phyloP scores from a whole-genome alignment of 2,329 filamentous ascomycete genomes.

The Chlorencoelia australis region DNA sequence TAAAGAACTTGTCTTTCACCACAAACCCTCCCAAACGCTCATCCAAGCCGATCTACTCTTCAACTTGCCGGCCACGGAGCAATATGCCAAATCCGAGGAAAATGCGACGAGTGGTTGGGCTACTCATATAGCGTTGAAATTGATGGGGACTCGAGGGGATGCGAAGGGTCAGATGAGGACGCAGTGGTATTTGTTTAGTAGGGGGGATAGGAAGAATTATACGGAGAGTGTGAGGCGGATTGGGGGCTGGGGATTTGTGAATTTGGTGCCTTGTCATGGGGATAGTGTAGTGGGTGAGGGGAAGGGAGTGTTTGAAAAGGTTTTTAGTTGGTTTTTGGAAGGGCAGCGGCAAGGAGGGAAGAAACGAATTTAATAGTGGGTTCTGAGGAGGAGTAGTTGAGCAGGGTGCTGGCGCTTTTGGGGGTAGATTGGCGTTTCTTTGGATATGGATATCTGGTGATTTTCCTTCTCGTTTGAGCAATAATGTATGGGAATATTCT shows the following conservation, averaged over 20 bases:
- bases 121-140: conserved; percentile 43
- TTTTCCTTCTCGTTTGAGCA: no score
- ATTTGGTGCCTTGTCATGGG: conserved; percentile 85
- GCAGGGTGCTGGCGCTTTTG: no score
- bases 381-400: no score
- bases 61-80: conserved; percentile 80
- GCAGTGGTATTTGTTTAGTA: conserved; percentile 64
- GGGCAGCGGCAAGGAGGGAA: conserved; percentile 25
- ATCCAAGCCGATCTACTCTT: conserved; percentile 89
- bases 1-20: conserved; percentile 79
- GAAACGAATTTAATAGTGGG: no score
- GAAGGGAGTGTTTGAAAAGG: conserved; percentile 65
- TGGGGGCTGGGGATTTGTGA: conserved; percentile 71
- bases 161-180: conserved; percentile 72
- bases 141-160: conserved; percentile 51
- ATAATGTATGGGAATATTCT: no score
- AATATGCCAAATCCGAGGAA: conserved; percentile 56
- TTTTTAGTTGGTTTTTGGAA: conserved; percentile 75
- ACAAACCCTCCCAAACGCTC: conserved; percentile 67
- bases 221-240: conserved; percentile 61
- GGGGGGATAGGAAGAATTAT: conserved; percentile 54
- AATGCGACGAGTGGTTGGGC: conserved; percentile 45
- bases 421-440: no score
- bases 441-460: no score
- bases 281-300: conserved; percentile 69